These are phyloP conservation scores for Pneumocystis jirovecii DNA, from an alignment of 1,139 yeast species.

Conservation along the genomic window DNA sequence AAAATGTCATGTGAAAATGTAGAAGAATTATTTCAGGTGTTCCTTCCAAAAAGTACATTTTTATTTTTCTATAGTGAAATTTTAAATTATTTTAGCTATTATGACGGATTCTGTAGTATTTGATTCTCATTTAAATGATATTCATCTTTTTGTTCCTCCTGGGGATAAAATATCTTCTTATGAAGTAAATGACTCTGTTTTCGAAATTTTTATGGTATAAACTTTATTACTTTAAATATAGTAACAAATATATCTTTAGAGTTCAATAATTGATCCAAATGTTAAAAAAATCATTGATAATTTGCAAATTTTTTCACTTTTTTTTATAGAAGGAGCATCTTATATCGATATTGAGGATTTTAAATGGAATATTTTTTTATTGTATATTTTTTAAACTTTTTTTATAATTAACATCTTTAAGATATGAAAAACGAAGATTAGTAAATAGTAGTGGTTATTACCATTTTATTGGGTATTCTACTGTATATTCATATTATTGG, in stretches of 20 bases:
- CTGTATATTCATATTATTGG: constrained; percentile 74
- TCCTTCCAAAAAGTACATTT: constrained; percentile 37
- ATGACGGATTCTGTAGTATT: constrained; percentile 45
- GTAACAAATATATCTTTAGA: constrained; percentile 14
- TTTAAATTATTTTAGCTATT: constrained; percentile 26
- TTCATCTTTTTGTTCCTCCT: constrained; percentile 31
- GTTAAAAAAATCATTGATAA: constrained; percentile 49
- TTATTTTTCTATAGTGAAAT: constrained; percentile 12
- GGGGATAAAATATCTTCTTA: constrained; percentile 33
- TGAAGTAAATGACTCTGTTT: constrained; percentile 25
- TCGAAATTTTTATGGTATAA: constrained; percentile 22
- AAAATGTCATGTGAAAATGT: constrained; percentile 19
- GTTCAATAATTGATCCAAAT: constrained; percentile 28
- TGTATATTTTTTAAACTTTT: constrained; percentile 17
- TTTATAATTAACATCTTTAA: not conserved
- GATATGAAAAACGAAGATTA: constrained; percentile 18
- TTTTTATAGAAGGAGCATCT: constrained; percentile 90
- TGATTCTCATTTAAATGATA: constrained; percentile 44
- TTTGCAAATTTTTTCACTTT: constrained; percentile 60
- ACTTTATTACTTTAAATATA: not conserved
- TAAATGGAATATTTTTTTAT: constrained; percentile 48
- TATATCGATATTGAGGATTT: constrained; percentile 64
- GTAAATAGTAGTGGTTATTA: constrained; percentile 16
- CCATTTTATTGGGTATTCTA: constrained; percentile 58
- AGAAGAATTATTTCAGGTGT: constrained; percentile 39